Evolutionary conservation across 2,329 filamentous ascomycete genomes (phyloP).

Genomic region (Zymoseptoria brevis): DNA sequence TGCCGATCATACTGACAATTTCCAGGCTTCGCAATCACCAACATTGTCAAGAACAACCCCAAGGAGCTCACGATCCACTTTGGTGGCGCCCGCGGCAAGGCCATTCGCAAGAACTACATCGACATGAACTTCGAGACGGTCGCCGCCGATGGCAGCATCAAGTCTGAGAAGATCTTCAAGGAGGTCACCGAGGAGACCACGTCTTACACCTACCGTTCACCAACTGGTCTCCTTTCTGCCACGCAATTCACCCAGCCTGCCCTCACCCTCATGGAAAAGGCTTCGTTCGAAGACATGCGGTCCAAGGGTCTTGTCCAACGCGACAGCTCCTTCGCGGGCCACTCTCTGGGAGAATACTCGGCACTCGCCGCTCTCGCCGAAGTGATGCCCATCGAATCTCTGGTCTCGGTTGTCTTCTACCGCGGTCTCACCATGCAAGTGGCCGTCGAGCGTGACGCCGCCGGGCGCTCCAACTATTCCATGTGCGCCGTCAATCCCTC

Average conservation of each 20-base stretch:
- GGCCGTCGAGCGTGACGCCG: constrained; percentile 88
- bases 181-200: constrained; percentile 87
- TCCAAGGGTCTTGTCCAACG: constrained; percentile 90
- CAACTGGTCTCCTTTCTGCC: constrained; percentile 86
- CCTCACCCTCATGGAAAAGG: constrained; percentile 98
- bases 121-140: constrained; percentile 99
- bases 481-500: constrained; percentile 99
- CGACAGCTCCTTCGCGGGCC: constrained; percentile 94
- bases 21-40: constrained; percentile 84
- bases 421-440: constrained; percentile 99
- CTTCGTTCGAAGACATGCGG: constrained; percentile 98
- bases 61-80: constrained; percentile 99
- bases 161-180: constrained; percentile 99
- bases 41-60: constrained; percentile 99
- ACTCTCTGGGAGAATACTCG: constrained; percentile 97
- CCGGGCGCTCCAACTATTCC: constrained; percentile 92
- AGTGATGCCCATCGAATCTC: constrained; percentile 98
- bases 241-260: constrained; percentile 98
- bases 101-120: constrained; percentile 98
- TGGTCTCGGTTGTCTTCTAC: constrained; percentile 99
- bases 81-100: constrained; percentile 91
- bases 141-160: constrained; percentile 79
- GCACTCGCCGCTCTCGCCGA: constrained; percentile 92
- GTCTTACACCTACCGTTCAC: constrained; percentile 95
- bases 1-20: constrained; percentile 4